These are phyloP conservation scores for Baorangia bicolor DNA, from an alignment of 768 basidiomycete species.

Conservation along the genomic window DNA sequence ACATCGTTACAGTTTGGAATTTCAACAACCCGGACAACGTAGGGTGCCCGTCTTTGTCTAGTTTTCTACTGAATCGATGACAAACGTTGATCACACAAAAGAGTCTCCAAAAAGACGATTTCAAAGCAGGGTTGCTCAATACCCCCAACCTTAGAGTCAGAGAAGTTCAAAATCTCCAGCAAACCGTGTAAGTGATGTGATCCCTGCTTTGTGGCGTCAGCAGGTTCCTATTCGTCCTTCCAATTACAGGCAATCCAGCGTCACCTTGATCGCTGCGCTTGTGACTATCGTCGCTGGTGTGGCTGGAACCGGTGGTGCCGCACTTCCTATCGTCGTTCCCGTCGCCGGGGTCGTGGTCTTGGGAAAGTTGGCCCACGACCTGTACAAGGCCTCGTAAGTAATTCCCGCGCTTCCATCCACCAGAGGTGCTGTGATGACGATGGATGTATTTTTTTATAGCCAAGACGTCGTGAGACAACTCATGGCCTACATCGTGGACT, in stretches of 20 bases:
- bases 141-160: not conserved
- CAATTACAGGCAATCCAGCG: not conserved
- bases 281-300: slow-evolving; percentile 4
- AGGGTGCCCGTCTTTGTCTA: not conserved
- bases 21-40: slow-evolving; percentile 1
- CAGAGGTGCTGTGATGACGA: no score
- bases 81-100: not conserved
- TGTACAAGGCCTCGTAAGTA: slow-evolving; percentile 4
- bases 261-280: not conserved
- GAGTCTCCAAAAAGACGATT: not conserved
- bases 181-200: not conserved
- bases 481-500: not conserved
- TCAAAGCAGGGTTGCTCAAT: not conserved
- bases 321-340: slow-evolving; percentile 4
- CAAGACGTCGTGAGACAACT: not conserved
- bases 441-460: not conserved
- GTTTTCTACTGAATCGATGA: not conserved
- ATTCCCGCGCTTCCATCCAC: not conserved
- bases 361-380: not conserved
- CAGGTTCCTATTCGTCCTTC: not conserved
- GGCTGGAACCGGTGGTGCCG: not conserved
- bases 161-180: not conserved
- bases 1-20: slow-evolving; percentile 6
- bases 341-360: not conserved
- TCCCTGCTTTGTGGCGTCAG: not conserved